These are phyloP conservation scores for Saccharum officinarum DNA, from an alignment of 176 grass and related monocot species.

Conservation along the genomic window DNA sequence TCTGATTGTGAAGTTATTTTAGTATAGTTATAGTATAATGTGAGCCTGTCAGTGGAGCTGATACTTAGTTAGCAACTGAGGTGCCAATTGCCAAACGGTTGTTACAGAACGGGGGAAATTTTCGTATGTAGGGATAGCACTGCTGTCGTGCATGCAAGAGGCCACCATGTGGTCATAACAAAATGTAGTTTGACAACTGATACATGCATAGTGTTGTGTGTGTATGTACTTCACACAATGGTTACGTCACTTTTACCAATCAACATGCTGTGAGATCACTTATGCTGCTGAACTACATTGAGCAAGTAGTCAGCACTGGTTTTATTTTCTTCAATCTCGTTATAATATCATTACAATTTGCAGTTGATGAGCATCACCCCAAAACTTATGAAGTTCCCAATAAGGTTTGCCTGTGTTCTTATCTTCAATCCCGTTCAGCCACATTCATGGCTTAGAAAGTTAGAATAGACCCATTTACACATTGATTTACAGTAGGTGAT, in stretches of 20 bases:
- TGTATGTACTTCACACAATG: neutral
- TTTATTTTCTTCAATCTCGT: neutral
- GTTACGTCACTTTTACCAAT: neutral
- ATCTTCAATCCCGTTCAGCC: neutral
- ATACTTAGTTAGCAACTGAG: neutral
- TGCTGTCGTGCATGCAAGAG: slow-evolving; percentile 10
- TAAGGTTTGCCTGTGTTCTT: neutral
- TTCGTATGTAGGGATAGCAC: neutral
- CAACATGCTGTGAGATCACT: neutral
- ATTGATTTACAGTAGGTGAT: neutral
- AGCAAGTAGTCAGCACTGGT: neutral
- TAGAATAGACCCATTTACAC: neutral
- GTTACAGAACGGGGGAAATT: neutral
- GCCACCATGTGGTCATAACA: neutral
- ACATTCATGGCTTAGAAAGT: neutral
- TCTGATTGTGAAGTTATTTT: neutral
- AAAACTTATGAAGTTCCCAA: neutral
- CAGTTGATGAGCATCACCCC: neutral
- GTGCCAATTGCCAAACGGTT: neutral
- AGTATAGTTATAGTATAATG: neutral
- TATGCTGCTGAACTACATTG: neutral
- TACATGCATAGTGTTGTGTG: neutral
- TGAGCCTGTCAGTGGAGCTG: neutral
- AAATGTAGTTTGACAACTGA: neutral
- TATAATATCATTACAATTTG: slow-evolving; percentile 4